These are phyloP conservation scores for Nymphaea thermarum DNA, from an alignment of 164 flowering plant genomes.

Conservation along the genomic window DNA sequence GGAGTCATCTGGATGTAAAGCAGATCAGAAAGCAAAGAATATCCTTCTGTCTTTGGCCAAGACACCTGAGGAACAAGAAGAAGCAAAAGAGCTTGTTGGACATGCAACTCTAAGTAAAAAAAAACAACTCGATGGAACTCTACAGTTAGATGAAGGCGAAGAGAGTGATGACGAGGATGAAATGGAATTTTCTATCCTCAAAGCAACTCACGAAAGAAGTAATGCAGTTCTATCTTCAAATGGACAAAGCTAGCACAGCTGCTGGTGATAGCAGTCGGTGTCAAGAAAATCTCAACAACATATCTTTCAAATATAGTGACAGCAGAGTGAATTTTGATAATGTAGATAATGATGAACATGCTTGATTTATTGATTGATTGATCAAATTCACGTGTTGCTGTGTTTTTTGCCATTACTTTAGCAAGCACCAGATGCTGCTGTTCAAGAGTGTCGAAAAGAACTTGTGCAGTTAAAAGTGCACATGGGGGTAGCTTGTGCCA, in stretches of 20 bases:
- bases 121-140: slow-evolving; percentile 7
- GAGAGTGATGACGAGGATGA: slow-evolving; percentile 15
- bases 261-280: neutral
- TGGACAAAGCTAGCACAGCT: neutral
- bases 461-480: neutral
- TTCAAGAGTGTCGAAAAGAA: neutral
- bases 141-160: slow-evolving; percentile 14
- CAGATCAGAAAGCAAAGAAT: slow-evolving; percentile 90
- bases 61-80: slow-evolving; percentile 49
- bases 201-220: neutral
- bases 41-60: slow-evolving; percentile 67
- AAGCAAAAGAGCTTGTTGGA: slow-evolving; percentile 56
- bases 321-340: neutral
- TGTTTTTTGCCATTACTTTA: neutral
- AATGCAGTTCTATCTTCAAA: slow-evolving; percentile 2
- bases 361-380: neutral
- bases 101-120: slow-evolving; percentile 4
- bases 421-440: neutral
- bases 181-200: neutral
- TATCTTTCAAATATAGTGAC: neutral
- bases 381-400: neutral
- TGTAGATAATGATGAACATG: slow-evolving; percentile 1
- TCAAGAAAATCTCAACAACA: neutral
- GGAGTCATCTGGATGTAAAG: slow-evolving; percentile 46
- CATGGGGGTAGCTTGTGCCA: neutral